Conservation (phyloP, 331 rosid genomes). For the Quercus phellos region DNA sequence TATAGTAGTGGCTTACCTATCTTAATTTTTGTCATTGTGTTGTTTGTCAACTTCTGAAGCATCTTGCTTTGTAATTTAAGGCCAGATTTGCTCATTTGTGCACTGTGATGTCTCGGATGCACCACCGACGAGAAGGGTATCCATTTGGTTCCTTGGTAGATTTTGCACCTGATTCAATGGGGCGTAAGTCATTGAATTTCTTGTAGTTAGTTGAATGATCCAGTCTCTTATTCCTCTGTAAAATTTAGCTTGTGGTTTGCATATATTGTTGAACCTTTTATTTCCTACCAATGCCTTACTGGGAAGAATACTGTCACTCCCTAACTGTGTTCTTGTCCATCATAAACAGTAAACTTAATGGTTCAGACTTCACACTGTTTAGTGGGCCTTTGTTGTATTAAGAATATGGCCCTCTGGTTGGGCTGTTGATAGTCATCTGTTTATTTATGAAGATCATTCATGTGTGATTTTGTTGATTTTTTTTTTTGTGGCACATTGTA, state of each 20-base stretch:
- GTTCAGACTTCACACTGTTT: background rate
- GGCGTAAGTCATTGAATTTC: slow-evolving; percentile 65
- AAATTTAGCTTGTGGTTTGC: background rate
- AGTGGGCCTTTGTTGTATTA: background rate
- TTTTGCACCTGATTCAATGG: slow-evolving; percentile 89
- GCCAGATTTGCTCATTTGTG: slow-evolving; percentile 99
- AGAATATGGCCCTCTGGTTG: background rate
- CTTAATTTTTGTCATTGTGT: background rate
- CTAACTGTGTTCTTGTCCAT: background rate
- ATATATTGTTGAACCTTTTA: background rate
- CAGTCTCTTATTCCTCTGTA: background rate
- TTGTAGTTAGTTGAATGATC: slow-evolving; percentile 1
- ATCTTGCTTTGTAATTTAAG: slow-evolving; percentile 46
- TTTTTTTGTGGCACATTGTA: background rate
- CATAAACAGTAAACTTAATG: background rate
- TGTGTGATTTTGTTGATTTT: background rate
- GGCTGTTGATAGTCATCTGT: background rate
- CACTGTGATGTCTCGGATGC: slow-evolving; percentile 99
- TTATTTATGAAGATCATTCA: background rate
- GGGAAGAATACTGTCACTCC: background rate
- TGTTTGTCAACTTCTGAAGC: slow-evolving; percentile 16
- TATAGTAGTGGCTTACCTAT: background rate
- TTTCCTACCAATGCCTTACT: background rate
- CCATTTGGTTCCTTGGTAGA: slow-evolving; percentile 97
- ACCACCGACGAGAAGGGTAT: slow-evolving; percentile 95